phyloP scores from a whole-genome alignment of 2,329 filamentous ascomycete species.

The Aspergillus fructus region DNA sequence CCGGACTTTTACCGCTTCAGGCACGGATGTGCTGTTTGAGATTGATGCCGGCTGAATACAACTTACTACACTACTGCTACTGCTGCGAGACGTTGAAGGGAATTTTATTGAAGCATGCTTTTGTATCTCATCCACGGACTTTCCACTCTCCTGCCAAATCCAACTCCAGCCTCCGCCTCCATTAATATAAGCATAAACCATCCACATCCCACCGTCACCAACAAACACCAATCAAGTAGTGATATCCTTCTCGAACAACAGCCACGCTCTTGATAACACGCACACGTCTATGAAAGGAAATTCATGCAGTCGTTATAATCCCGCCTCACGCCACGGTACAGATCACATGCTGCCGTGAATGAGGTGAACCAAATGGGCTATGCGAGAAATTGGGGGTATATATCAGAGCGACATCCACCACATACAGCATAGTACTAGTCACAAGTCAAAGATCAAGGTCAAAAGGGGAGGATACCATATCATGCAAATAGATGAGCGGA shows the following conservation, averaged over 20 bases:
- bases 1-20: too few species aligned
- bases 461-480: constrained; percentile 1
- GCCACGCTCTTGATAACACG: constrained; percentile 13
- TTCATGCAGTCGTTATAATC: constrained; percentile 28
- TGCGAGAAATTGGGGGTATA: constrained; percentile 28
- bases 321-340: constrained; percentile 20
- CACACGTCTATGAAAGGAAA: constrained; percentile 24
- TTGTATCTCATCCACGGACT: too few species aligned
- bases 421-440: constrained; percentile 14
- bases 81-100: too few species aligned
- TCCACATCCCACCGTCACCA: neutral
- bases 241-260: constrained; percentile 3
- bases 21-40: too few species aligned
- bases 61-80: too few species aligned
- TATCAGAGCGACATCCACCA: constrained; percentile 23
- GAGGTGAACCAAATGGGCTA: constrained; percentile 24
- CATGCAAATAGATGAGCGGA: neutral
- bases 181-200: neutral
- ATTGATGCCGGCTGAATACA: too few species aligned
- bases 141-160: too few species aligned
- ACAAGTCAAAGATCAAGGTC: constrained; percentile 14
- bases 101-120: constrained; percentile 1
- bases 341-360: constrained; percentile 15
- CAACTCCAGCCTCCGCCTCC: neutral
- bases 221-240: neutral